phyloP scores from a whole-genome alignment of 106 monocot species.

The Acorus calamus region DNA sequence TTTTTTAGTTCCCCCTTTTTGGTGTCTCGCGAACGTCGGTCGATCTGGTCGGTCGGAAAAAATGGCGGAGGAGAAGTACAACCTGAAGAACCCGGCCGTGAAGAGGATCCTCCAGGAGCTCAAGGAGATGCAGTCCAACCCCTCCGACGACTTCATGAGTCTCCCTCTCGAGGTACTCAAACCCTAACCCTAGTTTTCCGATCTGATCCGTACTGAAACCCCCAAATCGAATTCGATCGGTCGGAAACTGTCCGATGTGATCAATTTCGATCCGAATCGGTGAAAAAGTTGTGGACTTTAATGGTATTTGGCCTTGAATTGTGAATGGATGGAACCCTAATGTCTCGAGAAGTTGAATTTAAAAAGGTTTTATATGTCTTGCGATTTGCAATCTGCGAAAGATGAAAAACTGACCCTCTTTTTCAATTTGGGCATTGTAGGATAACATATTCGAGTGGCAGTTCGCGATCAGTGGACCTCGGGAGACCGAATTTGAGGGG shows the following conservation, averaged over 20 bases:
- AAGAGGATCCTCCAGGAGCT: slow-evolving; percentile 98
- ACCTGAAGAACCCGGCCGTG: slow-evolving; percentile 84
- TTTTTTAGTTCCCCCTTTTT: no score
- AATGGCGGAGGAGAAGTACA: slow-evolving; percentile 68
- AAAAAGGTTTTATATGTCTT: no score
- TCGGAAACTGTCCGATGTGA: no score
- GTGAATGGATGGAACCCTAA: no score
- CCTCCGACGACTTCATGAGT: slow-evolving; percentile 89
- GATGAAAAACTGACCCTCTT: not conserved
- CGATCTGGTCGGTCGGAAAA: no score
- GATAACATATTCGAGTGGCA: slow-evolving; percentile 99
- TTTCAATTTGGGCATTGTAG: slow-evolving; percentile 20
- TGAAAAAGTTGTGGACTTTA: no score
- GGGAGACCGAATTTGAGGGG: slow-evolving; percentile 90
- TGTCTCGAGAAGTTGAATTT: no score
- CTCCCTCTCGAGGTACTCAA: slow-evolving; percentile 78
- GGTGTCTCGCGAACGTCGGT: no score
- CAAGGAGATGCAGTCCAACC: slow-evolving; percentile 95
- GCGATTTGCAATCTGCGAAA: not conserved
- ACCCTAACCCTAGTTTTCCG: not conserved
- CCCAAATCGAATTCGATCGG: no score
- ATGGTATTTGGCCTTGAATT: no score
- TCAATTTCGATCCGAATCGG: no score
- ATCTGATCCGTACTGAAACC: no score
- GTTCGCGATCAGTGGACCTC: slow-evolving; percentile 79